Percentiles rank a stretch among this genome's conserved stretches.
These are phyloP conservation scores for Laburnicola sp. DNA, from an alignment of 2,329 filamentous ascomycete genomes.

Conservation along the genomic window DNA sequence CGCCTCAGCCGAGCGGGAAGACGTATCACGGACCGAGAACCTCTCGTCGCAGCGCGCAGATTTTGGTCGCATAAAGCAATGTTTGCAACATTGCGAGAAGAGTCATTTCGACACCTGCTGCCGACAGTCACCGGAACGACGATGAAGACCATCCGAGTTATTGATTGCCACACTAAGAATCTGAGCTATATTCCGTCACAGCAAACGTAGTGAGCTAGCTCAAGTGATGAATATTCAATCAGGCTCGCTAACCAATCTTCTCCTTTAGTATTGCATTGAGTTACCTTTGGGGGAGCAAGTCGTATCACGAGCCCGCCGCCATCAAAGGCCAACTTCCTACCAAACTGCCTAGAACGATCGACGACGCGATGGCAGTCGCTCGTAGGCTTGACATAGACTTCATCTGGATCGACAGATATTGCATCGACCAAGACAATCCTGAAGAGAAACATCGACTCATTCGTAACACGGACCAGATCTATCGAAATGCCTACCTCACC, in stretches of 20 bases:
- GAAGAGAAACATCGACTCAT: slow-evolving; percentile 1
- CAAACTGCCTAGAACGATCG: slow-evolving; percentile 14
- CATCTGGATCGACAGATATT: slow-evolving; percentile 22
- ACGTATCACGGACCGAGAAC: not conserved
- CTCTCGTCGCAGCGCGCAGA: not conserved
- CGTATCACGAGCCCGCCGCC: not conserved
- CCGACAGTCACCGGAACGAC: not conserved
- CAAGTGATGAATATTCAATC: too few relatives aligned
- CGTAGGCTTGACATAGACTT: slow-evolving; percentile 3
- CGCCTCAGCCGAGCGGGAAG: too few relatives aligned
- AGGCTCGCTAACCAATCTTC: not conserved
- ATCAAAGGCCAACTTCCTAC: not conserved
- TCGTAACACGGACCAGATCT: slow-evolving; percentile 5
- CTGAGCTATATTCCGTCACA: not conserved
- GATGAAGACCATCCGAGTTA: not conserved
- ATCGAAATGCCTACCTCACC: slow-evolving; percentile 3
- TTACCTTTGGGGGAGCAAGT: not conserved
- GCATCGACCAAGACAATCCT: slow-evolving; percentile 8
- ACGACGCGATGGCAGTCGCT: slow-evolving; percentile 15
- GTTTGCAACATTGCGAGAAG: not conserved
- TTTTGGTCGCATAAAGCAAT: not conserved
- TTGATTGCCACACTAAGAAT: not conserved
- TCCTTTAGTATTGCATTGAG: slow-evolving; percentile 3
- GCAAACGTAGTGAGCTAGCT: not conserved
- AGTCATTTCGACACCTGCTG: not conserved